Base-by-base conservation (phyloP, 177 flowering plant species). In the Vitis hybrid region DNA sequence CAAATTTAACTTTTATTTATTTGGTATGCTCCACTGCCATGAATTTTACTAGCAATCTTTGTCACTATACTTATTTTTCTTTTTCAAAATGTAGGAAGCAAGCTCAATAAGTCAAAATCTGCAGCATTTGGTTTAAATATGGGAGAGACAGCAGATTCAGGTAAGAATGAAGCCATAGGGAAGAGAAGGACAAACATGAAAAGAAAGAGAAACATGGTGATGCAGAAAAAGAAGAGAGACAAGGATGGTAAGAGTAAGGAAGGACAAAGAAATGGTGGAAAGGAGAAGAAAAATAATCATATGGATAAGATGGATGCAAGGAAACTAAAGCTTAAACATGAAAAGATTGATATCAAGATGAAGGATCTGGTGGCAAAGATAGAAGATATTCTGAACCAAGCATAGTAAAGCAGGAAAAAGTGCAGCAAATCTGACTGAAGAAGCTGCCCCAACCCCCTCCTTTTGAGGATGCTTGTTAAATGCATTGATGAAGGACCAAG, bases 271-370 rank as follows among this genome's bases (percentile, higher is more conserved):
- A 55, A 59, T 35, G 75, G 59, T 49, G 64, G 71, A 12, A 78
- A 83, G 54, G 72, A 79, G 76, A 76, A 83, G 80, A 62, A 78
- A 8, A 86, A 86, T 80, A 84, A 78, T 35, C 87, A 87, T 66
- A 81, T 84, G 74, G 89, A 87, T 40, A 80, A 82, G 71, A 86
- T 71, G 66, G 85, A 86, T 58, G 79, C 85, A 0, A 60, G 69
- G 1, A 85, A 84, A 66, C 73, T 89, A 1, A 86, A 76, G 74
- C 72, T 52, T 0, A 89, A 86, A 78, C 83, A 85, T 0, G 90
- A 84, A 68, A 86, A 86, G 75, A 66, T 89, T 9, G 83, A 85
- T 0, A 51, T 76, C 71, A 88, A 82, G 74, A 81, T 88, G 64
- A 80, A 79, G 40, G 82, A 65, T 9, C 18, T 88, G 66, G 50